Conservation (phyloP, 2,329 filamentous ascomycete species). For the Aspergillus sp. region DNA sequence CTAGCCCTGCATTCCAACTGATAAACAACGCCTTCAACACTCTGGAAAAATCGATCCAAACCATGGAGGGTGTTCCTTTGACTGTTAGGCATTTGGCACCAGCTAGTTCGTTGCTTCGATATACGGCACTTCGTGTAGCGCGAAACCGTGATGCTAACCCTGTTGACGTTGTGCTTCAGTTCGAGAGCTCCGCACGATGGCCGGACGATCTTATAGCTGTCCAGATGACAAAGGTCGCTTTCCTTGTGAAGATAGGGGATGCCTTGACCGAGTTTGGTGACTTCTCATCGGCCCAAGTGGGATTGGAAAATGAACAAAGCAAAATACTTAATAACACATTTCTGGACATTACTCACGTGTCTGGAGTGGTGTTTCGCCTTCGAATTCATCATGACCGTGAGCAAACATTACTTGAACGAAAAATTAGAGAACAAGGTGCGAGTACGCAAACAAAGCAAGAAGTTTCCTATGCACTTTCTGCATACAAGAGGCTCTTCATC, state of each 20-base stretch:
- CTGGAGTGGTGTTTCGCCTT: slow-evolving; percentile 74
- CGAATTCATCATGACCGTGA: slow-evolving; percentile 89
- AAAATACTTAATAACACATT: slow-evolving; percentile 75
- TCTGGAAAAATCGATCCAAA: slow-evolving; percentile 75
- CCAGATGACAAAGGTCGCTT: slow-evolving; percentile 90
- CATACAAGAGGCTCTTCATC: slow-evolving; percentile 69
- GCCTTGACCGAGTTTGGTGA: slow-evolving; percentile 65
- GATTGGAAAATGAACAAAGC: slow-evolving; percentile 72
- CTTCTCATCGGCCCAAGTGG: slow-evolving; percentile 66
- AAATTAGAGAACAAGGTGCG: slow-evolving; percentile 69
- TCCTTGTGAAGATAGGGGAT: slow-evolving; percentile 71
- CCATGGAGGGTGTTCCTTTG: slow-evolving; percentile 80
- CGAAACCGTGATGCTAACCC: slow-evolving; percentile 42
- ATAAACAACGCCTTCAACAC: slow-evolving; percentile 68
- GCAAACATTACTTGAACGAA: slow-evolving; percentile 74
- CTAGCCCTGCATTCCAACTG: slow-evolving; percentile 59
- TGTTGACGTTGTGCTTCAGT: slow-evolving; percentile 80
- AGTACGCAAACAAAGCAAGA: slow-evolving; percentile 67
- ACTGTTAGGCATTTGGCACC: slow-evolving; percentile 77
- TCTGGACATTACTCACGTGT: slow-evolving; percentile 75
- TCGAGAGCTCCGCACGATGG: slow-evolving; percentile 91
- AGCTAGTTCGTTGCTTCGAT: slow-evolving; percentile 71
- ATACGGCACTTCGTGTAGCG: slow-evolving; percentile 53
- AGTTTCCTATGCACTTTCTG: slow-evolving; percentile 66
- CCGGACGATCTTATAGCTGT: slow-evolving; percentile 89